Evolutionary conservation across 2,329 filamentous ascomycete genomes (phyloP).

Genomic region (Xylariaceae sp.): DNA sequence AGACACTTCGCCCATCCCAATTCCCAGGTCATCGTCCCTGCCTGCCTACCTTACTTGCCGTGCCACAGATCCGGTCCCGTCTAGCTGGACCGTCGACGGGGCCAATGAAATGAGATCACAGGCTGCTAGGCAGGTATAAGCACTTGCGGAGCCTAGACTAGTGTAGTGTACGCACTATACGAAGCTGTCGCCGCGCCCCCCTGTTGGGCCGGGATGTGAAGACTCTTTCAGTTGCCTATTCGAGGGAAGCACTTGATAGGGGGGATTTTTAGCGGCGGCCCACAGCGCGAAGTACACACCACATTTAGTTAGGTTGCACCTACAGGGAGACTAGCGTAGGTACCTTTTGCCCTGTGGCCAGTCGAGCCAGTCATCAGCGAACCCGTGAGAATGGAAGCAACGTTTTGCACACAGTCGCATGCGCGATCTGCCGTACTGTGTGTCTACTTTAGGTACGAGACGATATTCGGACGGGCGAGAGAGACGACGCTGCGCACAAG

Average conservation of each 20-base stretch:
- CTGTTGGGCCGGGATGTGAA: conserved; percentile 6
- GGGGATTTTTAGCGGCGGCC: neutral
- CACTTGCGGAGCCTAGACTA: too few relatives aligned
- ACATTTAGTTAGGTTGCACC: neutral
- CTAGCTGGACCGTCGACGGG: neutral
- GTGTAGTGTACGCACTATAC: neutral
- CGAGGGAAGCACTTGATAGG: conserved; percentile 15
- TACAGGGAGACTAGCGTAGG: neutral
- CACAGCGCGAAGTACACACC: neutral
- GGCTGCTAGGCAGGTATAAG: too few relatives aligned
- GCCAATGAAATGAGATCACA: neutral
- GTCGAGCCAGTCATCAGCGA: conserved; percentile 1
- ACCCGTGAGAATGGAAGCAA: conserved; percentile 18
- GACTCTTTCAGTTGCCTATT: conserved; percentile 14
- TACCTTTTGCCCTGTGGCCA: neutral
- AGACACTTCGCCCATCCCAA: neutral
- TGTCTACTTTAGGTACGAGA: neutral
- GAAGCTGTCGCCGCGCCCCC: neutral
- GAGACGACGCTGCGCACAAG: too few relatives aligned
- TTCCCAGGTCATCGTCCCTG: neutral
- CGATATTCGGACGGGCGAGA: neutral
- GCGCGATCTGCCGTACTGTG: neutral
- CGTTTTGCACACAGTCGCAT: conserved; percentile 14
- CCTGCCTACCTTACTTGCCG: neutral
- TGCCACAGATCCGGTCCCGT: neutral